Conservation (phyloP, 257 asterid species). For the Nicotiana sylvestris region DNA sequence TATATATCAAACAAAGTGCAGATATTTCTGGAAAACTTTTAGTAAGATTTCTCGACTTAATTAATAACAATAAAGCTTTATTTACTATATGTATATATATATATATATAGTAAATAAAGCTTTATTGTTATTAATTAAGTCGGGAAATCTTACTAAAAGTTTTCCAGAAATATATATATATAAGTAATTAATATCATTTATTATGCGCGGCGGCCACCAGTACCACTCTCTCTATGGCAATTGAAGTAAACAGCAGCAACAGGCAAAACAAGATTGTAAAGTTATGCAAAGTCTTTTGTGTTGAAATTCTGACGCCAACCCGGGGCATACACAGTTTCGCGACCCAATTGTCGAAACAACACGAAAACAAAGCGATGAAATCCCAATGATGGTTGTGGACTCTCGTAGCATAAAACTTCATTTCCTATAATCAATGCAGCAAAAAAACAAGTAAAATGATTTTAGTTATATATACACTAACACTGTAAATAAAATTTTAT, state of each 20-base stretch:
- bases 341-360: slow-evolving; percentile 28
- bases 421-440: slow-evolving; percentile 20
- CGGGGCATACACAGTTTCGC: slow-evolving; percentile 4
- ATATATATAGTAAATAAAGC: background rate
- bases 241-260: slow-evolving; percentile 42
- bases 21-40: no score
- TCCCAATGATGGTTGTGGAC: slow-evolving; percentile 42
- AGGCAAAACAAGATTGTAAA: slow-evolving; percentile 35
- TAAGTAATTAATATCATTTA: no score
- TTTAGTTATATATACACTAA: no score
- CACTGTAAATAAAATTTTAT: no score
- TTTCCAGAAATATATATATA: no score
- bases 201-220: slow-evolving; percentile 32
- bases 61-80: background rate
- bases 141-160: no score
- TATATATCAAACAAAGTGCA: no score
- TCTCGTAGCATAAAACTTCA: slow-evolving; percentile 38
- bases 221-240: slow-evolving; percentile 39
- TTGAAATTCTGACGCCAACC: background rate
- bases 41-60: background rate
- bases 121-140: no score
- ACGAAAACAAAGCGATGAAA: slow-evolving; percentile 43
- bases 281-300: slow-evolving; percentile 23
- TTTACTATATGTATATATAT: background rate
- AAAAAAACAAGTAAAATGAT: no score